phyloP scores from a whole-genome alignment of 495 filamentous ascomycete genomes.

The Massariosphaeria phaeospora region DNA sequence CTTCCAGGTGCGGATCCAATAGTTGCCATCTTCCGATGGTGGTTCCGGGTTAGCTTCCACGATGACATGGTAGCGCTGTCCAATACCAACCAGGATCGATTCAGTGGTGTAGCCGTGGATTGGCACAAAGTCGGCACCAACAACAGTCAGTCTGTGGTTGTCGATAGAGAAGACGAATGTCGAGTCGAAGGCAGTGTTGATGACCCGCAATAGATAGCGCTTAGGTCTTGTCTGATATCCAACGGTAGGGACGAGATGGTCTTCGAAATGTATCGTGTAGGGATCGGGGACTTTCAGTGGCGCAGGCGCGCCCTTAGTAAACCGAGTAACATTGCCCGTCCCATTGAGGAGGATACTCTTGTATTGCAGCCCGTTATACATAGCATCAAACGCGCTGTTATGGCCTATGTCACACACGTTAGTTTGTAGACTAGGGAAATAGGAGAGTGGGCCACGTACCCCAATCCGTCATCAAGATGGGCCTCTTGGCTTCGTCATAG shows the following conservation, averaged over 20 bases:
- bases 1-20: slow-evolving; percentile 17
- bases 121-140: slow-evolving; percentile 36
- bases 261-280: slow-evolving; percentile 35
- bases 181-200: slow-evolving; percentile 37
- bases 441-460: slow-evolving; percentile 27
- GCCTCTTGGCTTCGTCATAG: slow-evolving; percentile 56
- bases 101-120: slow-evolving; percentile 21
- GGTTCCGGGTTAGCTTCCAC: slow-evolving; percentile 33
- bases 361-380: slow-evolving; percentile 39
- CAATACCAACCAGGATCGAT: slow-evolving; percentile 17
- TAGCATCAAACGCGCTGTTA: slow-evolving; percentile 57
- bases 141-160: slow-evolving; percentile 32
- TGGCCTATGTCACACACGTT: slow-evolving; percentile 30
- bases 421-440: slow-evolving; percentile 25
- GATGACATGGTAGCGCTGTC: slow-evolving; percentile 39
- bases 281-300: slow-evolving; percentile 41
- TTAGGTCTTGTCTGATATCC: slow-evolving; percentile 7
- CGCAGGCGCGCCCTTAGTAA: slow-evolving; percentile 34
- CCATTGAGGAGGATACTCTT: slow-evolving; percentile 35
- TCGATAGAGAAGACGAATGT: slow-evolving; percentile 36
- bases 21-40: slow-evolving; percentile 4
- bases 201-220: slow-evolving; percentile 34
- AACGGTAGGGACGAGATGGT: background rate
- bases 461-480: slow-evolving; percentile 38
- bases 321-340: slow-evolving; percentile 36